phyloP scores from a whole-genome alignment of 2,329 filamentous ascomycete species.

The Aspergillus sp. region DNA sequence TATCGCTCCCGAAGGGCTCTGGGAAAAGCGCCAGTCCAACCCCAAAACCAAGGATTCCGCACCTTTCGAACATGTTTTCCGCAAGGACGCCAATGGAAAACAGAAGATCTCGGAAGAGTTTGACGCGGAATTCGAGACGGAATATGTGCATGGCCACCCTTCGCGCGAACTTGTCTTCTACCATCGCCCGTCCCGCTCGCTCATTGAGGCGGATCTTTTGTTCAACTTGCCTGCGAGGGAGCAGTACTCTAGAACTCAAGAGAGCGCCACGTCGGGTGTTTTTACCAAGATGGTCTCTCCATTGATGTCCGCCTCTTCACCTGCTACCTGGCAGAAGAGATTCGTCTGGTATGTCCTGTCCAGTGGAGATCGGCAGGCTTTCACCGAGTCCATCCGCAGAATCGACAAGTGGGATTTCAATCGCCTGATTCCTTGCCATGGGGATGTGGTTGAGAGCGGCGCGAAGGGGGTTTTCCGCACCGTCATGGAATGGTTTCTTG shows the following conservation, averaged over 20 bases:
- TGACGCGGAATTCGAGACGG: constrained; percentile 80
- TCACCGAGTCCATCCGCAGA: constrained; percentile 66
- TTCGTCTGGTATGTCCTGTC: constrained; percentile 77
- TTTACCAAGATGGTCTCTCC: constrained; percentile 58
- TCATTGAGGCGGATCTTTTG: constrained; percentile 87
- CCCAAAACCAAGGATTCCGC: constrained; percentile 55
- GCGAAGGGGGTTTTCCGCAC: constrained; percentile 76
- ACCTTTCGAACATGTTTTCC: constrained; percentile 70
- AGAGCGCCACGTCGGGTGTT: constrained; percentile 58
- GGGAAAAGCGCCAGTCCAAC: constrained; percentile 72
- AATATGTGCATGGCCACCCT: constrained; percentile 76
- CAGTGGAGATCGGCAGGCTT: constrained; percentile 63
- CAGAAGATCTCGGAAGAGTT: constrained; percentile 72
- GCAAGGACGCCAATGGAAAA: constrained; percentile 52
- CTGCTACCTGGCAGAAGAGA: constrained; percentile 73
- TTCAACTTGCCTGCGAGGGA: constrained; percentile 89
- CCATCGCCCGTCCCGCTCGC: constrained; percentile 73
- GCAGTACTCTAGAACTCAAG: constrained; percentile 68
- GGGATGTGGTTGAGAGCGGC: constrained; percentile 76
- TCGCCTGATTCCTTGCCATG: constrained; percentile 86
- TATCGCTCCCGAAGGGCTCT: constrained; percentile 78
- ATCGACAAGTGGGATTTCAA: constrained; percentile 84
- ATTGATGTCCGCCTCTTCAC: constrained; percentile 60
- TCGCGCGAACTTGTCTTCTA: constrained; percentile 89
- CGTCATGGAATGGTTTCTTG: constrained; percentile 81